phyloP scores from a whole-genome alignment of 2,329 filamentous ascomycete genomes.

The Dothideomycetes sp. region DNA sequence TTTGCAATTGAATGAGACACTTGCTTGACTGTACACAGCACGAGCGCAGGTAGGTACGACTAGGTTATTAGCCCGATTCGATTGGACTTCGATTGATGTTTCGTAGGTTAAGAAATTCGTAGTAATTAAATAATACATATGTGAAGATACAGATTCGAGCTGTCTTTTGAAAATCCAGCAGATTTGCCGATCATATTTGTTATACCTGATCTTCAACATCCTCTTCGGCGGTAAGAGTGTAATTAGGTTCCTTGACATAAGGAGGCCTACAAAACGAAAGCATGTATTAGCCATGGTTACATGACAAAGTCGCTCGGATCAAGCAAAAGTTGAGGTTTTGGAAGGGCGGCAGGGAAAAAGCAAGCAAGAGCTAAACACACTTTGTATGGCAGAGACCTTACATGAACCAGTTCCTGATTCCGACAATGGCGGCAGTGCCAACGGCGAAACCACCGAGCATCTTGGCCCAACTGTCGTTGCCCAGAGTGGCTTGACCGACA shows the following conservation, averaged over 20 bases:
- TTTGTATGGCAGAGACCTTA: constrained; percentile 28
- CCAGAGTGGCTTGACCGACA: constrained; percentile 45
- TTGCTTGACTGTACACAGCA: too few relatives aligned
- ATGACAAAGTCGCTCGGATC: neutral
- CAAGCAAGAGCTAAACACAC: constrained; percentile 4
- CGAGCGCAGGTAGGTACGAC: too few relatives aligned
- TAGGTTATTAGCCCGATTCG: too few relatives aligned
- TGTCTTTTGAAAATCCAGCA: too few relatives aligned
- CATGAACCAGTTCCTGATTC: constrained; percentile 43
- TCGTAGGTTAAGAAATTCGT: neutral
- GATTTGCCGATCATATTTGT: too few relatives aligned
- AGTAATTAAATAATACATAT: neutral
- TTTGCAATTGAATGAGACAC: too few relatives aligned
- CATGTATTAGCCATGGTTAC: too few relatives aligned
- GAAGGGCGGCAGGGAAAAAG: neutral
- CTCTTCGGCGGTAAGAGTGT: constrained; percentile 20
- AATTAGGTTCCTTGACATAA: constrained; percentile 22
- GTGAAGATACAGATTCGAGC: too few relatives aligned
- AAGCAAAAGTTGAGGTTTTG: neutral
- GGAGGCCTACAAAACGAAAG: constrained; percentile 21
- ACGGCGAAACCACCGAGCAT: constrained; percentile 44
- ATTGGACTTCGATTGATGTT: too few relatives aligned
- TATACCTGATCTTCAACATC: constrained; percentile 21
- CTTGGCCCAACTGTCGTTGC: constrained; percentile 40
- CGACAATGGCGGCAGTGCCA: constrained; percentile 45